A percentile compares a stretch with the other conserved stretches of the same genome.
These are phyloP conservation scores for Xylariaceae sp. DNA, from an alignment of 2,329 filamentous ascomycete species.

Conservation along the genomic window DNA sequence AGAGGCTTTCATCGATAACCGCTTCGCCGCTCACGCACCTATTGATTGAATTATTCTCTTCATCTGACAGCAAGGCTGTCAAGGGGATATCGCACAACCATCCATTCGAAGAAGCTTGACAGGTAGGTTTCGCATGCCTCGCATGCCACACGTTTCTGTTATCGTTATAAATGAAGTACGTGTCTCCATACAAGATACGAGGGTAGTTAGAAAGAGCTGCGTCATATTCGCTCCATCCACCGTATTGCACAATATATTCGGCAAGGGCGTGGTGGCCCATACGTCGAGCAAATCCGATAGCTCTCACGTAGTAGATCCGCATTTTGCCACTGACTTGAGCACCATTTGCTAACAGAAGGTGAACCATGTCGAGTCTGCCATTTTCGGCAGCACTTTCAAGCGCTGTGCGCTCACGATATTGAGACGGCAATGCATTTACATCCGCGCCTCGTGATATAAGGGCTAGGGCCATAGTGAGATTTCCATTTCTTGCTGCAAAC, in stretches of 20 bases:
- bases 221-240: constrained; percentile 4
- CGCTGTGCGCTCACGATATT: neutral
- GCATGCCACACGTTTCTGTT: too few relatives aligned
- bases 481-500: neutral
- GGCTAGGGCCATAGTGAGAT: neutral
- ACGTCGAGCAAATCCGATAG: neutral
- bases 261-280: neutral
- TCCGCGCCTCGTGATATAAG: constrained; percentile 4
- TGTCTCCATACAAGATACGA: neutral
- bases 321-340: neutral
- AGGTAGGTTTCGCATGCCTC: too few relatives aligned
- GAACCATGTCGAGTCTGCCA: constrained; percentile 9
- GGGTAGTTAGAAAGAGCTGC: neutral
- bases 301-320: constrained; percentile 9
- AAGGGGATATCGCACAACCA: too few relatives aligned
- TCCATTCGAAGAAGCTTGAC: too few relatives aligned
- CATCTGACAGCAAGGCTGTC: too few relatives aligned
- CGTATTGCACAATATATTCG: neutral
- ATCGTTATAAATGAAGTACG: too few relatives aligned
- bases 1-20: too few relatives aligned
- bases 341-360: constrained; percentile 7
- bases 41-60: too few relatives aligned
- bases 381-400: constrained; percentile 8
- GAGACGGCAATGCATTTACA: constrained; percentile 6
- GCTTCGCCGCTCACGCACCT: too few relatives aligned